Conservation (phyloP, 192 early-diverging fungal species). For the Coemansia brasiliensis region DNA sequence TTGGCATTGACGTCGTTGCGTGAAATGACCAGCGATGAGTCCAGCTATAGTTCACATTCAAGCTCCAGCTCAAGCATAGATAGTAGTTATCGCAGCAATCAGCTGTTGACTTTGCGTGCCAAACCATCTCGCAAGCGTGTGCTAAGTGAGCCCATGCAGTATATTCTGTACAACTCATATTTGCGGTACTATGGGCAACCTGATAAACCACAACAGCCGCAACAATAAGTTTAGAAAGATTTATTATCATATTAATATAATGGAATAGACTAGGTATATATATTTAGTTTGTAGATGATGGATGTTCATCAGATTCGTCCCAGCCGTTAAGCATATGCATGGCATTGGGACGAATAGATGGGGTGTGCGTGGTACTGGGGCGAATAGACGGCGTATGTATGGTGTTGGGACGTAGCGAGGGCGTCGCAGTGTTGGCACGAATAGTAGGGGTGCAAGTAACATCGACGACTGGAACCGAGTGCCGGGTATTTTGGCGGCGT, state of each 20-base stretch:
- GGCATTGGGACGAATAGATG: conserved; percentile 16
- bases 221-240: not conserved
- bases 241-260: not conserved
- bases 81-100: not conserved
- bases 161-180: conserved; percentile 52
- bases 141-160: conserved; percentile 53
- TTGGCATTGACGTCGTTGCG: conserved; percentile 38
- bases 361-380: not conserved
- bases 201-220: conserved; percentile 9
- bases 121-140: conserved; percentile 39
- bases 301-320: conserved; percentile 32
- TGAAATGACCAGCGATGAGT: conserved; percentile 24
- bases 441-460: no score
- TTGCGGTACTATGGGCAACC: conserved; percentile 51
- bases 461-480: not conserved
- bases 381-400: conserved; percentile 24
- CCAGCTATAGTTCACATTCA: no score
- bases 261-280: not conserved
- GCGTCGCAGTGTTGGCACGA: no score
- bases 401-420: no score
- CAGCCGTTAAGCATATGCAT: conserved; percentile 31
- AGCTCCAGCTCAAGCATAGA: conserved; percentile 8
- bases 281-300: no score
- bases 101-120: no score
- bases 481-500: not conserved